Evolutionary conservation across 2,329 filamentous ascomycete genomes (phyloP).

Genomic region (Aspergillus sp.): DNA sequence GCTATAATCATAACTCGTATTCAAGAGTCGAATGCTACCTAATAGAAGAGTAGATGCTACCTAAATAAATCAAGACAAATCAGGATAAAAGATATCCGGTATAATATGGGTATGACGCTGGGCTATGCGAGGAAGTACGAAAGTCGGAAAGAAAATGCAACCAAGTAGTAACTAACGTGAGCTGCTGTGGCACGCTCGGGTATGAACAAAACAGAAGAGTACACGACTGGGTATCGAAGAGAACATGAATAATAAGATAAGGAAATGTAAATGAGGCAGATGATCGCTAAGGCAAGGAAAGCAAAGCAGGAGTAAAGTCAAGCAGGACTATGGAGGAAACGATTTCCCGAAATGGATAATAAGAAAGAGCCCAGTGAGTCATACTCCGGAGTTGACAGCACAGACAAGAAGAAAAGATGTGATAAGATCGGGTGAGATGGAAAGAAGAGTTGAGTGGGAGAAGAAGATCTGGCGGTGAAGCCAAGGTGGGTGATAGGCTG

Average conservation of each 20-base stretch:
- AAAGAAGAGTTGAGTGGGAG: slow-evolving; percentile 1
- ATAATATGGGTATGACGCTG: slow-evolving; percentile 20
- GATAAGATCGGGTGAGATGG: slow-evolving; percentile 3
- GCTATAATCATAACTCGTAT: not conserved
- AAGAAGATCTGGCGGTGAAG: slow-evolving; percentile 20
- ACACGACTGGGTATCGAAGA: slow-evolving; percentile 25
- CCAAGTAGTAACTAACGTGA: slow-evolving; percentile 7
- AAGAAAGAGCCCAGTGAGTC: slow-evolving; percentile 6
- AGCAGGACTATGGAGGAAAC: slow-evolving; percentile 2
- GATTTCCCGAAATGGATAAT: slow-evolving; percentile 15
- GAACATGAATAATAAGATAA: slow-evolving; percentile 11
- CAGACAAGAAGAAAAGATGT: not conserved
- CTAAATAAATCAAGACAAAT: not conserved
- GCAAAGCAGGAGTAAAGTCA: not conserved
- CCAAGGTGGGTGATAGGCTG: slow-evolving; percentile 17
- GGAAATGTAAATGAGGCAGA: slow-evolving; percentile 4
- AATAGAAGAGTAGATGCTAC: not conserved
- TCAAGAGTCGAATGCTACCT: not conserved
- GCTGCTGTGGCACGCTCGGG: slow-evolving; percentile 24
- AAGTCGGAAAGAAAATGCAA: slow-evolving; percentile 6
- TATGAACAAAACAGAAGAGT: slow-evolving; percentile 17
- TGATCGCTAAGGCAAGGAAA: not conserved
- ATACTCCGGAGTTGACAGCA: slow-evolving; percentile 1
- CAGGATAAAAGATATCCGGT: not conserved
- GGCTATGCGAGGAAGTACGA: slow-evolving; percentile 21